phyloP scores from a whole-genome alignment of 371 early-diverging fungal species.

The Aphelidium insulamus region DNA sequence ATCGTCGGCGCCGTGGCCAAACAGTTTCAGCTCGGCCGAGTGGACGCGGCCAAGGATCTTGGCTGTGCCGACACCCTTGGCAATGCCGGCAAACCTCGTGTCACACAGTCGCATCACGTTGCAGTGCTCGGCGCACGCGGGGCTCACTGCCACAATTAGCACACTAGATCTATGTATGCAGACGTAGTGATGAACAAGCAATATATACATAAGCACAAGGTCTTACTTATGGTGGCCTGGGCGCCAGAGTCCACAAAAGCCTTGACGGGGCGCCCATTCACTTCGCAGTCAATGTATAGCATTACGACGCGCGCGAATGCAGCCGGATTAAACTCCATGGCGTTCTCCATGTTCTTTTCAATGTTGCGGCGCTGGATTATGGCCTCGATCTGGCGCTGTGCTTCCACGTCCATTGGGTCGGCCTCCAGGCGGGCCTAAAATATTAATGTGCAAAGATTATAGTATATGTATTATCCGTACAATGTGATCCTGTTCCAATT shows the following conservation, averaged over 20 bases:
- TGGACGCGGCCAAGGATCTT: slow-evolving; percentile 89
- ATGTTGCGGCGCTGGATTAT: slow-evolving; percentile 69
- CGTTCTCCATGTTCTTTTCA: slow-evolving; percentile 57
- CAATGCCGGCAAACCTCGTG: slow-evolving; percentile 68
- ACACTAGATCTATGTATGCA: not conserved
- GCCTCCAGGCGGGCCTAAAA: slow-evolving; percentile 20
- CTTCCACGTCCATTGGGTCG: slow-evolving; percentile 75
- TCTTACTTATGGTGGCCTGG: slow-evolving; percentile 81
- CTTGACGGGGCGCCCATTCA: slow-evolving; percentile 66
- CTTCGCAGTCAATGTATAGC: slow-evolving; percentile 69
- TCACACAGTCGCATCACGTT: slow-evolving; percentile 74
- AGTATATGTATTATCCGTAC: not conserved
- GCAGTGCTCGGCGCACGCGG: slow-evolving; percentile 61
- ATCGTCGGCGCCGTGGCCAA: slow-evolving; percentile 6
- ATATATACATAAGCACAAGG: not conserved
- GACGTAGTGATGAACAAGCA: not conserved
- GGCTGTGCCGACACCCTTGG: slow-evolving; percentile 83
- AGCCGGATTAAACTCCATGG: slow-evolving; percentile 89
- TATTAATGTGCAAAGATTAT: not conserved
- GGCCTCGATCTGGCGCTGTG: slow-evolving; percentile 75
- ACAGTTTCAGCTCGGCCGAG: slow-evolving; percentile 56
- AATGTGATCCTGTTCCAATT: slow-evolving; percentile 1
- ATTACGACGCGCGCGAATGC: slow-evolving; percentile 74
- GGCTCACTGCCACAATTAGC: slow-evolving; percentile 29
- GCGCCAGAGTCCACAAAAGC: slow-evolving; percentile 96